Conservation (phyloP, 257 asterid genomes). For the Fraxinus pennsylvanica region DNA sequence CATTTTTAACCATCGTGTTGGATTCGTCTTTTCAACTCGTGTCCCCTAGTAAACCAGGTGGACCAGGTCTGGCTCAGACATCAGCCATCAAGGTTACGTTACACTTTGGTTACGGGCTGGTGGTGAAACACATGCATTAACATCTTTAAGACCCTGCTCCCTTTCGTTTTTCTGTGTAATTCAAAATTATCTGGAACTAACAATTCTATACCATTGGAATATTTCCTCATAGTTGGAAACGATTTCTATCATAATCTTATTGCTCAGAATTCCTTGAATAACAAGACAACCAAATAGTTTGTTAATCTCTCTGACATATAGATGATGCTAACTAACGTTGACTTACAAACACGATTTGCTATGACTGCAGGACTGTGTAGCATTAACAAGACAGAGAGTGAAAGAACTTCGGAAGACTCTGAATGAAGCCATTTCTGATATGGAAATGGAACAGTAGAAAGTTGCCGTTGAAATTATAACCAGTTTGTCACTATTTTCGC, state of each 20-base stretch:
- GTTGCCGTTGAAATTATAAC: background rate
- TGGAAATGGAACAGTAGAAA: conserved; percentile 60
- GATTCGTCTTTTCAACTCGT: conserved; percentile 75
- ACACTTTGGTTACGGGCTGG: background rate
- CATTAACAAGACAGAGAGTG: conserved; percentile 58
- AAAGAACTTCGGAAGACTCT: conserved; percentile 61
- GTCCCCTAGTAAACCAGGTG: conserved; percentile 85
- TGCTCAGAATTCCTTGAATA: too few species aligned
- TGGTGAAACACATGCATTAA: background rate
- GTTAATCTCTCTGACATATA: background rate
- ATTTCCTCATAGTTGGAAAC: too few species aligned
- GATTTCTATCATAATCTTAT: too few species aligned
- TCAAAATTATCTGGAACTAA: too few species aligned
- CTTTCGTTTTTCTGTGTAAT: background rate
- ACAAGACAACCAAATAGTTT: too few species aligned
- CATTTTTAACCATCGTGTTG: conserved; percentile 66
- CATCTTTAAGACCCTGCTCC: background rate
- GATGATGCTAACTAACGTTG: conserved; percentile 3
- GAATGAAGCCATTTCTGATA: conserved; percentile 64
- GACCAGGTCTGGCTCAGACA: conserved; percentile 66
- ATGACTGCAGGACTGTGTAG: conserved; percentile 69
- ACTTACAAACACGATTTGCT: conserved; percentile 15
- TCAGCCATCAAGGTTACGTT: conserved; percentile 69
- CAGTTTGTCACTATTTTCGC: background rate
- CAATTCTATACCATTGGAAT: too few species aligned